Percentiles rank a stretch among this genome's conserved stretches.
Evolutionary conservation across 1,139 yeast species (phyloP).

Genomic region (Suhomyces bolitotheri): DNA sequence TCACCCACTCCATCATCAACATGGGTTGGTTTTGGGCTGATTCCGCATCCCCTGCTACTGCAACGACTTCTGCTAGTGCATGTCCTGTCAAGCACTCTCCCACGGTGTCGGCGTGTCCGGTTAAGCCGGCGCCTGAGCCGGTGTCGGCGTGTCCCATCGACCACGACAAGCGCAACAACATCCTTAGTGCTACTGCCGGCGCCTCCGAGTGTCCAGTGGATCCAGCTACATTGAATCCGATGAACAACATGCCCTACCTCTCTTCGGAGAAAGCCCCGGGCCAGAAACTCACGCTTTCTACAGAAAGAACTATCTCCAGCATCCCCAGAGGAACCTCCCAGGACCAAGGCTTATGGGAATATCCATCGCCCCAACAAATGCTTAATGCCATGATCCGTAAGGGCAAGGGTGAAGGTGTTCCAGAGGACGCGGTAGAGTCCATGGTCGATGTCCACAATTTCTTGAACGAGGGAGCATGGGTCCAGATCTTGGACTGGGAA

Average conservation of each 20-base stretch:
- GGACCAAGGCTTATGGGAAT: slow-evolving; percentile 86
- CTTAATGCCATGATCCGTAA: slow-evolving; percentile 94
- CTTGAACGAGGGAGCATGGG: slow-evolving; percentile 97
- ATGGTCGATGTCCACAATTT: slow-evolving; percentile 98
- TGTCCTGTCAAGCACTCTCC: slow-evolving; percentile 14
- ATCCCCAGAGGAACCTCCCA: slow-evolving; percentile 81
- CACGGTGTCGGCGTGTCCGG: slow-evolving; percentile 13
- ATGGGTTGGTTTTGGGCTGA: slow-evolving; percentile 92
- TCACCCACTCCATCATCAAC: slow-evolving; percentile 1
- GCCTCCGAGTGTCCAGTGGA: slow-evolving; percentile 23
- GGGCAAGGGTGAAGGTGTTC: slow-evolving; percentile 82
- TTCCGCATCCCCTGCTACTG: slow-evolving; percentile 7
- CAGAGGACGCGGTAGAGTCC: slow-evolving; percentile 92
- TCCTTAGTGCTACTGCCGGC: slow-evolving; percentile 3
- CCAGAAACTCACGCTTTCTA: slow-evolving; percentile 74
- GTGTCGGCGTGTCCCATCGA: slow-evolving; percentile 26
- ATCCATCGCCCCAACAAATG: slow-evolving; percentile 99
- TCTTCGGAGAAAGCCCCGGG: slow-evolving; percentile 75
- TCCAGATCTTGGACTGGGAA: slow-evolving; percentile 92
- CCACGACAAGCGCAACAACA: slow-evolving; percentile 5
- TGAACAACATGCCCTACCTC: slow-evolving; percentile 86
- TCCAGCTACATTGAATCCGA: slow-evolving; percentile 59
- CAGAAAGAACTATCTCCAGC: slow-evolving; percentile 77
- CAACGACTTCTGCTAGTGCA: slow-evolving; percentile 2
- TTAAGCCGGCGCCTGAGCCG: slow-evolving; percentile 28